A percentile compares a stretch with the other conserved stretches of the same genome.
Evolutionary conservation across 1,284 basidiomycete genomes (phyloP).

Genomic region (Golubevia sp.): DNA sequence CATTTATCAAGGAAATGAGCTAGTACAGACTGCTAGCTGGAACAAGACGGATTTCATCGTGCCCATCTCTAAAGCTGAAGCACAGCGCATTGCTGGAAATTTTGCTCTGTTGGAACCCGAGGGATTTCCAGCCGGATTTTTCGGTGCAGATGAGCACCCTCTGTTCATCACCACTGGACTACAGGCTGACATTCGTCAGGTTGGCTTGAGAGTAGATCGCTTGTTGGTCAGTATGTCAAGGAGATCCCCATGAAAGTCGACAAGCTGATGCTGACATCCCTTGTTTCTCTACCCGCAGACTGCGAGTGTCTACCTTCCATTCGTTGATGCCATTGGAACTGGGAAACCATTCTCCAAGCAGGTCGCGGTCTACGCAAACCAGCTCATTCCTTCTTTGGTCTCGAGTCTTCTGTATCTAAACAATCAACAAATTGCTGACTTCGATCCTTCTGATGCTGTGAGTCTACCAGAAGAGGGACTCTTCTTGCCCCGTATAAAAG

Average conservation of each 20-base stretch:
- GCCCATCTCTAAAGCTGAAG: not conserved
- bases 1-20: not conserved
- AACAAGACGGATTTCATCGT: not conserved
- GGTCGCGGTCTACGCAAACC: too few species aligned
- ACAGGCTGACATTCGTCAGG: not conserved
- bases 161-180: not conserved
- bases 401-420: too few species aligned
- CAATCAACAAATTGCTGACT: too few species aligned
- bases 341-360: too few species aligned
- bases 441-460: too few species aligned
- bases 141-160: not conserved
- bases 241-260: too few species aligned
- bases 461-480: too few species aligned
- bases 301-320: too few species aligned
- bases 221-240: not conserved
- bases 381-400: too few species aligned
- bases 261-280: too few species aligned
- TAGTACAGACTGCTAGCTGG: not conserved
- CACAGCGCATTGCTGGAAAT: not conserved
- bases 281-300: too few species aligned
- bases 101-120: not conserved
- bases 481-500: not conserved
- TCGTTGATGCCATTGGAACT: too few species aligned
- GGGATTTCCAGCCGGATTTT: not conserved
- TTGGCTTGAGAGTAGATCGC: not conserved